Evolutionary conservation across 1,139 yeast genomes (phyloP).

Genomic region (Insectozyma bohioensis): DNA sequence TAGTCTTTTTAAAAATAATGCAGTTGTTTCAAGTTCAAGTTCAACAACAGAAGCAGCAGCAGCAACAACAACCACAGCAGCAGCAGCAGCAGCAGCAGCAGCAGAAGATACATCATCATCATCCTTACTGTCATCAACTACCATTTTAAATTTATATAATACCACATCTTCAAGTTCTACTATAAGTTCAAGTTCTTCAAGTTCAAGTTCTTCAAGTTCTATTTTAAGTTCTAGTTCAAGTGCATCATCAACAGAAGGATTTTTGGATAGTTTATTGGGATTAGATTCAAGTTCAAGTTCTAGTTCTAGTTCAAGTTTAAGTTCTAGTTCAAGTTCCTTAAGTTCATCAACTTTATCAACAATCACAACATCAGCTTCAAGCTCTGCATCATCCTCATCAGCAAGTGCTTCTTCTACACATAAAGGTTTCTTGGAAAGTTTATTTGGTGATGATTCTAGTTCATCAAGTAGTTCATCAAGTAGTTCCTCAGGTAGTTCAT

Average conservation of each 20-base stretch:
- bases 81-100: slow-evolving; percentile 15
- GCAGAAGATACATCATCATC: slow-evolving; percentile 12
- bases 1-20: slow-evolving; percentile 15
- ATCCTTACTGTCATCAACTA: slow-evolving; percentile 5
- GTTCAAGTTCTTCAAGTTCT: too few species aligned
- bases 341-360: slow-evolving; percentile 6
- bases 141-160: background rate
- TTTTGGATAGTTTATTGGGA: background rate
- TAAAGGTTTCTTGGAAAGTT: background rate
- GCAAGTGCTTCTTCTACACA: slow-evolving; percentile 9
- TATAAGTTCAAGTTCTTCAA: slow-evolving; percentile 11
- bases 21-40: slow-evolving; percentile 5
- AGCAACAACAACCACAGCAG: slow-evolving; percentile 13
- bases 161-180: slow-evolving; percentile 7
- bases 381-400: slow-evolving; percentile 3
- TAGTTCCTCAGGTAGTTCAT: too few species aligned
- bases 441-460: slow-evolving; percentile 8
- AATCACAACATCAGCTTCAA: background rate
- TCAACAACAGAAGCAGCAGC: slow-evolving; percentile 14
- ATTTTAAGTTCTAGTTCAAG: too few species aligned
- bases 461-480: slow-evolving; percentile 5
- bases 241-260: slow-evolving; percentile 9
- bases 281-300: background rate
- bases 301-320: slow-evolving; percentile 16
- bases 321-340: slow-evolving; percentile 10